These are phyloP conservation scores for Calcarisporium arbuscula DNA, from an alignment of 2,329 filamentous ascomycete species.

Conservation along the genomic window DNA sequence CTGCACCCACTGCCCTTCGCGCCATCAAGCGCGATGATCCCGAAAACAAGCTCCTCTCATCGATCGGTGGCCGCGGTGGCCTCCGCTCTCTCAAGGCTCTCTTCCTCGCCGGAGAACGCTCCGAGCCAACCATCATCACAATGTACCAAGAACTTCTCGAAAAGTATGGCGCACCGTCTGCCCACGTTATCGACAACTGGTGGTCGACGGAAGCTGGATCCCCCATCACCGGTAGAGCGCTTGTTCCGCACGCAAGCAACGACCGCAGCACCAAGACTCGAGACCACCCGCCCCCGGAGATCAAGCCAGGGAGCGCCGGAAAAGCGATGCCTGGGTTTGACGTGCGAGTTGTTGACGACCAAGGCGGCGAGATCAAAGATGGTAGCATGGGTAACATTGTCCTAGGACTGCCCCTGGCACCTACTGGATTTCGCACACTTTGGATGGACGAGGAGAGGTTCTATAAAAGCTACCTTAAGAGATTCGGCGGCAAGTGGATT, in stretches of 20 bases:
- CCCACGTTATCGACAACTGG: conserved; percentile 54
- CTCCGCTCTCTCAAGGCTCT: conserved; percentile 66
- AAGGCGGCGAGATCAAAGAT: conserved; percentile 61
- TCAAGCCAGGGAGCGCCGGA: conserved; percentile 82
- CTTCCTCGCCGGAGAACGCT: conserved; percentile 84
- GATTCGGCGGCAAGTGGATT: conserved; percentile 76
- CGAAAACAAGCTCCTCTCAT: conserved; percentile 58
- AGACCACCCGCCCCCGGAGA: conserved; percentile 37
- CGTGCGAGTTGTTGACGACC: conserved; percentile 75
- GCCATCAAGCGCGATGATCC: conserved; percentile 85
- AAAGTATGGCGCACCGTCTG: conserved; percentile 56
- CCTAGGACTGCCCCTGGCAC: conserved; percentile 72
- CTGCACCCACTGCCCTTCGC: conserved; percentile 78
- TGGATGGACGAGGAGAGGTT: conserved; percentile 85
- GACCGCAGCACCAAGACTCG: conserved; percentile 39
- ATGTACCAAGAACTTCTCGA: conserved; percentile 71
- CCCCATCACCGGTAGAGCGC: conserved; percentile 50
- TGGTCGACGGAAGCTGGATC: conserved; percentile 56
- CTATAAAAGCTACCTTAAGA: conserved; percentile 75
- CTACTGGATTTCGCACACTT: conserved; percentile 77
- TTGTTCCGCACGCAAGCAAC: conserved; percentile 51
- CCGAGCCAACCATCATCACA: conserved; percentile 76
- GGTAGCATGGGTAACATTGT: conserved; percentile 91
- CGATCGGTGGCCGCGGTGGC: conserved; percentile 60
- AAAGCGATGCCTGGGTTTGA: conserved; percentile 91